Evolutionary conservation across 345 rosid genomes (phyloP).

Genomic region (Eucalyptus urophylla): DNA sequence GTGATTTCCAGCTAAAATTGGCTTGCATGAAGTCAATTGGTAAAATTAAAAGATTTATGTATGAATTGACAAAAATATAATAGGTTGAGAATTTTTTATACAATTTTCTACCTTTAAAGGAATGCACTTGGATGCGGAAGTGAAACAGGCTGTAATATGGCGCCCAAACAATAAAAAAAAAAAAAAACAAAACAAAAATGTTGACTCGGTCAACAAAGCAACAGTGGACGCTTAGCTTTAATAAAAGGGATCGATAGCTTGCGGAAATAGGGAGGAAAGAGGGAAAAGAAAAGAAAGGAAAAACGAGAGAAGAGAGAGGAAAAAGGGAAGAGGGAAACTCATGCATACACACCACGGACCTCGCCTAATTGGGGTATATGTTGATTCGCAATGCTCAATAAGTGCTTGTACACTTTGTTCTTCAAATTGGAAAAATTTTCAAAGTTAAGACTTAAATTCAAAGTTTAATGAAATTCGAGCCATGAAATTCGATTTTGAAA

Average conservation of each 20-base stretch:
- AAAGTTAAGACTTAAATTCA: neutral
- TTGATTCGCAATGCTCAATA: neutral
- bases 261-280: neutral
- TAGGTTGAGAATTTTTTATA: no score
- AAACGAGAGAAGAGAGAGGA: neutral
- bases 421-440: no score
- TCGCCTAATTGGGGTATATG: neutral
- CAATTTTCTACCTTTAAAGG: neutral
- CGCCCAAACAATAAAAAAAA: neutral
- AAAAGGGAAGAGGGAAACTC: neutral
- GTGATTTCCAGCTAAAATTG: neutral
- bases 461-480: no score
- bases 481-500: no score
- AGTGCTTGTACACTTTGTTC: neutral
- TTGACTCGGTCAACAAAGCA: neutral
- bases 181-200: no score
- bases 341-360: neutral
- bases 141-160: neutral
- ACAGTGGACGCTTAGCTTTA: neutral
- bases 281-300: neutral
- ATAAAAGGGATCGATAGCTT: neutral
- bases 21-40: no score
- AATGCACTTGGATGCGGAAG: neutral
- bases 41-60: rapidly evolving
- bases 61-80: neutral